Evolutionary conservation across 2,329 filamentous ascomycete genomes (phyloP), one percentile per base, ranked within the genome.

Genomic region (Arthrocladium fulminans): DNA sequence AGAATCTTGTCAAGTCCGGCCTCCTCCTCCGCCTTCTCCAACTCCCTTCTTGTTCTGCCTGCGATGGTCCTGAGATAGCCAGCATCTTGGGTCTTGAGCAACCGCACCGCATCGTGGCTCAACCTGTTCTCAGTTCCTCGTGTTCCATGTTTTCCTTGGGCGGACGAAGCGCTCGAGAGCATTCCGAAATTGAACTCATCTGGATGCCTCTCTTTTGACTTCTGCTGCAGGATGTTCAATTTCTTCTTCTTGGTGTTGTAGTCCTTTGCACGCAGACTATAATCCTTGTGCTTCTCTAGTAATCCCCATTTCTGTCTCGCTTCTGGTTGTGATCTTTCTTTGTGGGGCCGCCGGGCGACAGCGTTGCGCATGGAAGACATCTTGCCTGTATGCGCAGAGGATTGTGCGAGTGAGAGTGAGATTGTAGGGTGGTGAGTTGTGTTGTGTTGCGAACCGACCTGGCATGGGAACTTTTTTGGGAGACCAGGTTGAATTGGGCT

Each of bases 211-310:
- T 80, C 76, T 41, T 67, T 66, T 5, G 75, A 79, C 60, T 82
- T 83, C 55, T 77, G 69, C 51, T 74, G 71, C 15, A 83, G 68
- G 15, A 76, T 69, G 60, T 75, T 73, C 47, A 83, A 67, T 53
- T 79, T 77, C 49, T 70, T 67, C 60, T 79, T 76, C 64, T 83
- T 83, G 47, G 66, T 61, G 57, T 79, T 79, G 69, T 80, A 79
- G 66, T 83, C 79, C 62, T 73, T 71, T 15, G 80, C 80, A 46
- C 80, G 78, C 49, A 82, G 75, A 51, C 76, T 75, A 69, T 83
- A 83, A 67, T 83, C 80, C 73, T 96, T 96, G 76, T 92, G 86
- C 72, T 98, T 97, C 67, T 97, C 92, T 53, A 97, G 81, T 19
- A 97, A 78, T 55, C 92, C 92, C 69, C 88, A 88, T 72, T 87